Percentiles rank a stretch among this genome's conserved stretches.
Evolutionary conservation across 805 yeast species (phyloP).

Genomic region (Lachancea cidri): DNA sequence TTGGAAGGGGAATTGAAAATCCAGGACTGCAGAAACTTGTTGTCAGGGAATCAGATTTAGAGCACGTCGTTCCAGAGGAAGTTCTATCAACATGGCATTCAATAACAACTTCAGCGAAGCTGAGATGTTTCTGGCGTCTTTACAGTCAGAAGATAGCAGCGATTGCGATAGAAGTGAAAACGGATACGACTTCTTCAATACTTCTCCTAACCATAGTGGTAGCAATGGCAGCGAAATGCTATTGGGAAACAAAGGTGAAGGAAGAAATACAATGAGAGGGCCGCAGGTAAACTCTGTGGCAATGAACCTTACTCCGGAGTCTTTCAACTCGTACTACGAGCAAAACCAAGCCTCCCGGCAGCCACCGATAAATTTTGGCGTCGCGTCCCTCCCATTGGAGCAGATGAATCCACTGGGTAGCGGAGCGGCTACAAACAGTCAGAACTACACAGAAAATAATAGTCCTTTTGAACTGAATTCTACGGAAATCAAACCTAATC

Average conservation of each 20-base stretch:
- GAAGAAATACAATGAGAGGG: background rate
- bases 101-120: conserved; percentile 8
- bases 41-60: background rate
- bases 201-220: conserved; percentile 1
- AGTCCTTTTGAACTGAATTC: conserved; percentile 13
- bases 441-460: conserved; percentile 3
- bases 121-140: conserved; percentile 12
- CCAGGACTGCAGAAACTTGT: background rate
- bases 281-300: conserved; percentile 1
- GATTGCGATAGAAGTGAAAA: conserved; percentile 7
- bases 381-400: conserved; percentile 5
- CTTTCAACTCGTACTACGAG: conserved; percentile 13
- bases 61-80: background rate
- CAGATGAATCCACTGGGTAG: conserved; percentile 7
- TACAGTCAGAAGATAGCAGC: conserved; percentile 11
- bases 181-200: conserved; percentile 1
- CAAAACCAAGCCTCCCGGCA: conserved; percentile 7
- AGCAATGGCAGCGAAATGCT: background rate
- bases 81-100: conserved; percentile 1
- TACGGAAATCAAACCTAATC: conserved; percentile 1
- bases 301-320: conserved; percentile 16
- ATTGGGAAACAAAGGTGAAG: background rate
- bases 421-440: conserved; percentile 1
- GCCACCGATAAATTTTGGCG: conserved; percentile 4
- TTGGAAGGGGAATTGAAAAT: background rate